Base-by-base conservation (phyloP, 2,329 filamentous ascomycete species). In the Seiridium unicorne region DNA sequence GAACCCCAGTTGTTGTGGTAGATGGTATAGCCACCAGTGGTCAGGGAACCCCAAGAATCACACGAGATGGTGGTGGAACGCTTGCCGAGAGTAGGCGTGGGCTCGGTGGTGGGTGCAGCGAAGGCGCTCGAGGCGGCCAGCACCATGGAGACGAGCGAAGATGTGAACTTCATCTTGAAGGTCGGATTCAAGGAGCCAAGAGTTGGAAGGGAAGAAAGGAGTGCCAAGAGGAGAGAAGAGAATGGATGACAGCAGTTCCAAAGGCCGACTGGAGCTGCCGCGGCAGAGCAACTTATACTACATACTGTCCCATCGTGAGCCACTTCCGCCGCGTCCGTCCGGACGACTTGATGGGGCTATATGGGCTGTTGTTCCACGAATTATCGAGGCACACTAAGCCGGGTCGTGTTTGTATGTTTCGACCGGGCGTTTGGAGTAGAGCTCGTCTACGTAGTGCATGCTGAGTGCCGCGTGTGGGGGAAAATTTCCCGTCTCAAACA, bases 1-100 rank as follows among this genome's bases (percentile, higher is more conserved):
- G 72, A 56, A 34, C 80, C 80, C 81, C 81, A 84, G 64, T 82
- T 79, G 71, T 84, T 78, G 68, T 84, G 81, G 72, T 82, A 84
- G 58, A 84, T 65, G 51, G 74, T 82, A 69, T 79, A 84, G 46
- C 70, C 72, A 40, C 75, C 76, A 0, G 73, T 74, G 1, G 68
- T 65, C 11, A 71, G 59, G 4, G 73, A 72, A 44, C 68, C 77
- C 62, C 69, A 81, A 62, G 76, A 70, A 13, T 72, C 77, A 60
- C 79, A 81, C 65, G 57, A 61, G 44, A 67, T 67, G 55, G 67
- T 65, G 3, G 67, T 68, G 51, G 71, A 71, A 35, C 76, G 71
- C 64, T 76, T 72, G 38, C 74, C 69, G 51, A 76, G 55, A 11
- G 66, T 64, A 26, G 70, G 66, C n/a, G 69, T 68, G 13, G 49